These are phyloP conservation scores for Arctostaphylos glauca DNA, from an alignment of 148 eudicot species.

Conservation along the genomic window DNA sequence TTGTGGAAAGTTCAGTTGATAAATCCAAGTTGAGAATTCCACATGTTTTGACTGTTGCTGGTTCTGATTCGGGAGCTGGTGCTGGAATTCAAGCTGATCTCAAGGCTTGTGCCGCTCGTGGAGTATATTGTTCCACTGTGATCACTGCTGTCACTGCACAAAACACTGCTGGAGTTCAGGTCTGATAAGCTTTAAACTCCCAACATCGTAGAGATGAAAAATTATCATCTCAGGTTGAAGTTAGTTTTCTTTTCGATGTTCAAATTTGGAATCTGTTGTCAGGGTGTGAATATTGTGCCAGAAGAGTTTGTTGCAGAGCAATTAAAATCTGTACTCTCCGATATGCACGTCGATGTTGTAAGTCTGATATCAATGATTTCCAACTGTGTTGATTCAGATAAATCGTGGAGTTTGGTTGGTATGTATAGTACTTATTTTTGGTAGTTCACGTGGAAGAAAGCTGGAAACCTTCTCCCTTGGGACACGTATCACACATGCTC, in stretches of 20 bases:
- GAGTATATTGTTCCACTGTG: conserved; percentile 92
- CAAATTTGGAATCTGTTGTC: neutral
- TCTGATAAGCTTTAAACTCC: conserved; percentile 17
- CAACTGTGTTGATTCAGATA: neutral
- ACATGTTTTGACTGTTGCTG: conserved; percentile 87
- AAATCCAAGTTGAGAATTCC: conserved; percentile 37
- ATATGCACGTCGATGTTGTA: conserved; percentile 90
- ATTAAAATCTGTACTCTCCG: conserved; percentile 71
- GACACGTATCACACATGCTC: neutral
- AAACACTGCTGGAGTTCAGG: conserved; percentile 95
- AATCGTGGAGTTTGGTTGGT: neutral
- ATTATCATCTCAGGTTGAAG: neutral
- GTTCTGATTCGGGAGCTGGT: conserved; percentile 93
- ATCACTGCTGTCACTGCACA: conserved; percentile 93
- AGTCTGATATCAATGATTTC: conserved; percentile 19
- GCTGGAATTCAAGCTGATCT: conserved; percentile 95
- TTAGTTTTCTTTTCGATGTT: neutral
- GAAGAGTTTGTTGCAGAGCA: conserved; percentile 68
- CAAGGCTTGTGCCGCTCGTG: conserved; percentile 81
- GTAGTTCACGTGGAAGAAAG: neutral
- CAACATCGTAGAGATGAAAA: neutral
- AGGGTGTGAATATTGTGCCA: conserved; percentile 67
- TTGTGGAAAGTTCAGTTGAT: conserved; percentile 9
- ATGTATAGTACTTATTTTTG: neutral
- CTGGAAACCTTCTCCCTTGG: neutral